phyloP scores from a whole-genome alignment of 139 green algal genomes.

The Astrephomene gubernaculifera region DNA sequence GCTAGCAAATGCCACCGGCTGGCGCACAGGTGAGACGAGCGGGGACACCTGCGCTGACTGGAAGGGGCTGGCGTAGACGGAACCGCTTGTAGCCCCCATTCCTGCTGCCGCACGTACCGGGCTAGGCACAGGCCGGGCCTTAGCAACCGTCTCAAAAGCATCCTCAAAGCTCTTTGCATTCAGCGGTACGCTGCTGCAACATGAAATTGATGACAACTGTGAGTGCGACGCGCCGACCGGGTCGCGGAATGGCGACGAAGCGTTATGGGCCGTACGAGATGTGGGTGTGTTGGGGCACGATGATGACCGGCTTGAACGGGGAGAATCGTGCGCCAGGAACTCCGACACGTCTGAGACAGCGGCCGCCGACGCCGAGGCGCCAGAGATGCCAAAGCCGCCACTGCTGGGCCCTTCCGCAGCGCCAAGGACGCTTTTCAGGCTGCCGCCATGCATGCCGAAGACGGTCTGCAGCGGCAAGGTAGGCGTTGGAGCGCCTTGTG shows the following conservation, averaged over 20 bases:
- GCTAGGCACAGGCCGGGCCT: background rate
- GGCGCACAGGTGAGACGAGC: no score
- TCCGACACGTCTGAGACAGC: background rate
- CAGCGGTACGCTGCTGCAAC: no score
- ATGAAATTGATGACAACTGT: background rate
- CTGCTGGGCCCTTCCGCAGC: no score
- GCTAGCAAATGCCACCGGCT: no score
- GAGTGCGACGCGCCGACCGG: background rate
- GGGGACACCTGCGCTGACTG: background rate
- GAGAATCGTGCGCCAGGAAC: background rate
- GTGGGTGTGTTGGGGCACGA: conserved; percentile 29
- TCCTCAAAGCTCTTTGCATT: conserved; percentile 28
- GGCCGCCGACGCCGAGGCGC: background rate
- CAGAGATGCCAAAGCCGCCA: no score
- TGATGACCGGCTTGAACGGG: background rate
- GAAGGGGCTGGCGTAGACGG: conserved; percentile 14
- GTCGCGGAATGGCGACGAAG: conserved; percentile 28
- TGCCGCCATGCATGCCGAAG: no score
- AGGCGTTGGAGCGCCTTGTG: no score
- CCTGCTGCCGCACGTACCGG: no score
- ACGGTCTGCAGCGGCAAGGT: no score
- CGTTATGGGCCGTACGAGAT: background rate
- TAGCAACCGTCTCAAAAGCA: background rate
- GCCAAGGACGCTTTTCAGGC: no score
- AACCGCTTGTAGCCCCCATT: no score